Evolutionary conservation across 2,329 filamentous ascomycete species (phyloP).

Genomic region (Hymenoscyphus scutula): DNA sequence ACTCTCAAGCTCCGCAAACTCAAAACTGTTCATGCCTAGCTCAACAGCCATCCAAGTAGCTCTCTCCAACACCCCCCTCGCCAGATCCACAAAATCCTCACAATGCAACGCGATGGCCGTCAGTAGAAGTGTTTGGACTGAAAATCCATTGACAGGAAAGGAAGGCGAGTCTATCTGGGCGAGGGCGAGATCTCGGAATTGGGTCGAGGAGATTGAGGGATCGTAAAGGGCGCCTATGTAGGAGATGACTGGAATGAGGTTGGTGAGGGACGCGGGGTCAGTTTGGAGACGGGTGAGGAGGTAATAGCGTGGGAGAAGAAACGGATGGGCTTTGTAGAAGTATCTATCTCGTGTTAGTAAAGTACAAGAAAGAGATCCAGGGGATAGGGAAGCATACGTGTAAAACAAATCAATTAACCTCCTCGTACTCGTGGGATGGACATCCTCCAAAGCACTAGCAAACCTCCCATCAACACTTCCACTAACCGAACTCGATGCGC

Average conservation of each 20-base stretch:
- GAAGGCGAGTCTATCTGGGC: conserved; percentile 30
- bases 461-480: conserved; percentile 2
- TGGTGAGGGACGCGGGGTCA: conserved; percentile 36
- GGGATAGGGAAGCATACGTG: conserved; percentile 20
- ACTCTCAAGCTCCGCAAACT: conserved; percentile 47
- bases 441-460: not conserved
- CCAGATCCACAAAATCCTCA: conserved; percentile 29
- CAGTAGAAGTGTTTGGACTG: conserved; percentile 40
- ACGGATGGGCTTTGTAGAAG: conserved; percentile 39
- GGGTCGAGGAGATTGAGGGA: conserved; percentile 33
- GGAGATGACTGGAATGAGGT: conserved; percentile 36
- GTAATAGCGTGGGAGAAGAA: conserved; percentile 37
- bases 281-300: conserved; percentile 36
- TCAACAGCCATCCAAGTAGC: conserved; percentile 59
- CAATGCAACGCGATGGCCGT: conserved; percentile 41
- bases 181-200: conserved; percentile 34
- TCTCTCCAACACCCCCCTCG: conserved; percentile 38
- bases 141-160: conserved; percentile 33
- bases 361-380: conserved; percentile 16
- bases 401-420: conserved; percentile 29
- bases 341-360: conserved; percentile 31
- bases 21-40: conserved; percentile 55
- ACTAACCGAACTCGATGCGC: conserved; percentile 22
- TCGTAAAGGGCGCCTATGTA: conserved; percentile 42
- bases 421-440: conserved; percentile 22